Percentiles rank a stretch among this genome's conserved stretches.
phyloP scores from a whole-genome alignment of 2,329 filamentous ascomycete species.

The Aquanectria penicillioides region DNA sequence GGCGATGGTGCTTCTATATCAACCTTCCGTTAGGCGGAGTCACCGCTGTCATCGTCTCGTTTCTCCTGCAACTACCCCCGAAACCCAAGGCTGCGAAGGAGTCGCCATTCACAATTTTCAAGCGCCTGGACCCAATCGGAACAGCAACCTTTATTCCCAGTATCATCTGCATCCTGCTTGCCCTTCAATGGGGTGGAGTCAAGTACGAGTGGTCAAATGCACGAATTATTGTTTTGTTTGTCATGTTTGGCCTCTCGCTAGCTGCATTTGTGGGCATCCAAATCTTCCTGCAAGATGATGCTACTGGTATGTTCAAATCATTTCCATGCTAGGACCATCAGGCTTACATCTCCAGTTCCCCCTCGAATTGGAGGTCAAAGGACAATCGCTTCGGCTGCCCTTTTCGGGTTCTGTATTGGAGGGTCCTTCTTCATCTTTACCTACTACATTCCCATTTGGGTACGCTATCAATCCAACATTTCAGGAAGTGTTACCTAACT shows the following conservation, averaged over 20 bases:
- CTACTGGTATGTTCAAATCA: slow-evolving; percentile 10
- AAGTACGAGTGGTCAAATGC: slow-evolving; percentile 37
- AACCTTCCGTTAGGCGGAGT: slow-evolving; percentile 42
- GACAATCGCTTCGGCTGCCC: slow-evolving; percentile 8
- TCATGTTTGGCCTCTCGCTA: slow-evolving; percentile 13
- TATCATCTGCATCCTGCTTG: slow-evolving; percentile 56
- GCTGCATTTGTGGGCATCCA: slow-evolving; percentile 12
- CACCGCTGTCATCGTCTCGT: slow-evolving; percentile 43
- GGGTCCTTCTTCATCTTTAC: slow-evolving; percentile 14
- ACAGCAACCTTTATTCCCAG: slow-evolving; percentile 38
- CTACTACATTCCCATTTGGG: slow-evolving; percentile 20
- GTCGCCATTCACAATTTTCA: slow-evolving; percentile 1
- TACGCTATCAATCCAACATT: neutral
- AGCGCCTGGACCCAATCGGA: slow-evolving; percentile 34
- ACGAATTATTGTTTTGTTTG: slow-evolving; percentile 23
- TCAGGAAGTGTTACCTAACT: neutral
- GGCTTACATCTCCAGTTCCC: slow-evolving; percentile 4
- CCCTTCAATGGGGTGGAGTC: slow-evolving; percentile 57
- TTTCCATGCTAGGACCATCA: too few species aligned
- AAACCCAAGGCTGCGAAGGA: neutral
- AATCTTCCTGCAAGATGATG: slow-evolving; percentile 20
- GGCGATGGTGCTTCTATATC: slow-evolving; percentile 32
- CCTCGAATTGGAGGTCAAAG: slow-evolving; percentile 7
- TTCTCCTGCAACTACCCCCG: slow-evolving; percentile 36
- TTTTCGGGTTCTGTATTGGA: slow-evolving; percentile 12